These are phyloP conservation scores for Pseudocercospora fuligena DNA, from an alignment of 2,329 filamentous ascomycete genomes.

Conservation along the genomic window DNA sequence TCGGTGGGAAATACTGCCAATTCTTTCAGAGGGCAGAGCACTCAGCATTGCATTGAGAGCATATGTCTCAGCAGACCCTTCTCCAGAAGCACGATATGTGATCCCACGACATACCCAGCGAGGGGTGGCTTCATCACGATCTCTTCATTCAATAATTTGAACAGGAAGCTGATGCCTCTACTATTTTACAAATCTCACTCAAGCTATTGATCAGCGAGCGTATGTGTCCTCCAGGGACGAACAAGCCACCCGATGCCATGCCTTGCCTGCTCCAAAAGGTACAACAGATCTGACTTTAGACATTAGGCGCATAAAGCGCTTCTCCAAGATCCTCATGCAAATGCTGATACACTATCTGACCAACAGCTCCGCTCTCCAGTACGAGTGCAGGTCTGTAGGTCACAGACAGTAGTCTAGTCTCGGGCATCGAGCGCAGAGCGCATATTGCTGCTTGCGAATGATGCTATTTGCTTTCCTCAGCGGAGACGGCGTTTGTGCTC, in stretches of 20 bases:
- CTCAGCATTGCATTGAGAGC: neutral
- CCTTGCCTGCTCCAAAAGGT: constrained; percentile 5
- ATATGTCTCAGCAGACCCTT: too few species aligned
- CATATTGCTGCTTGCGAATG: too few species aligned
- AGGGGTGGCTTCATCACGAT: neutral
- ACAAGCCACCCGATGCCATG: constrained; percentile 5
- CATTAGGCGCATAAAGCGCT: constrained; percentile 3
- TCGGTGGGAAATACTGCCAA: too few species aligned
- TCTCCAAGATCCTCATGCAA: constrained; percentile 8
- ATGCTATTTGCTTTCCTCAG: constrained; percentile 10
- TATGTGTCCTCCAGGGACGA: constrained; percentile 14
- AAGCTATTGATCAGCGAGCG: constrained; percentile 3
- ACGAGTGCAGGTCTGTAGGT: too few species aligned
- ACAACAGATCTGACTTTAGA: constrained; percentile 13
- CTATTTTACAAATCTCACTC: constrained; percentile 10
- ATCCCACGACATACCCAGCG: neutral
- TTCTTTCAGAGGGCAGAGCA: neutral
- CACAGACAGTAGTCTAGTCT: too few species aligned
- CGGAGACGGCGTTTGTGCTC: constrained; percentile 28
- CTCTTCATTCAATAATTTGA: neutral
- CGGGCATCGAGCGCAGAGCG: too few species aligned
- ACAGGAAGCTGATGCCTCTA: constrained; percentile 6
- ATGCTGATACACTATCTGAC: neutral
- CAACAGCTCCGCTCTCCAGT: too few species aligned
- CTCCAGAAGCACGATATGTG: neutral